Base-by-base conservation (phyloP, 2,329 filamentous ascomycete species). In the Botrytis hyacinthi region DNA sequence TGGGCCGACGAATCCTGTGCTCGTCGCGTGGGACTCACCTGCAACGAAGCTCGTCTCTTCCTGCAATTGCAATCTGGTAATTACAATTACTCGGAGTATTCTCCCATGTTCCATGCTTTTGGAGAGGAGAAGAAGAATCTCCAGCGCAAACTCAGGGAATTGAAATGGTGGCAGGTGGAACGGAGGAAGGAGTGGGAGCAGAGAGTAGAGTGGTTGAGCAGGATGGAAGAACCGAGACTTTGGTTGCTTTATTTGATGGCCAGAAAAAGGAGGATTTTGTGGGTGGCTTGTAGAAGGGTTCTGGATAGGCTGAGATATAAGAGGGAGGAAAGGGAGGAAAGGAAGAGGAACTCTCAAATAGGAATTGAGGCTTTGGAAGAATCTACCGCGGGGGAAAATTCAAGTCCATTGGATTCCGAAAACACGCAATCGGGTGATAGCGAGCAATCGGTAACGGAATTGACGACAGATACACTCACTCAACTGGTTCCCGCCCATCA, bases 231-330 rank as follows among this genome's bases (percentile, higher is more conserved):
- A 44, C 75, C 77, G 35, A 72, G 77, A 32, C 71, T 76, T 7
- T 77, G 76, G 76, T 54, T 78, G 32, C 59, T 78, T 12, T 78
- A 76, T 71, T 68, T 78, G 59, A 77, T 78, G 76, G 76, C 76
- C 16, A 75, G 77, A 54, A 42, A 76, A 44, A 75, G 75, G 48
- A 73, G 76, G n/a, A 78, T 78, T 40, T 61, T 78, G 32, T 74
- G 73, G 69, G 72, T 75, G 32, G 76, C 74, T 67, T 67, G 71
- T 4, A 48, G 54, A 44, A 74, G 59, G 62, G 70, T 78, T 2
- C 22, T 74, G 42, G 62, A 59, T 44, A 66, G 75, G 26, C 73
- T 78, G 42, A 62, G 48, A 35, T 75, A 78, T 63, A 76, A 76
- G 68, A 74, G 76, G 22, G 26, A 48, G 18, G 35, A 44, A 37